Evolutionary conservation across 306 rosid species (phyloP).

Genomic region (Sicyos baderoa): DNA sequence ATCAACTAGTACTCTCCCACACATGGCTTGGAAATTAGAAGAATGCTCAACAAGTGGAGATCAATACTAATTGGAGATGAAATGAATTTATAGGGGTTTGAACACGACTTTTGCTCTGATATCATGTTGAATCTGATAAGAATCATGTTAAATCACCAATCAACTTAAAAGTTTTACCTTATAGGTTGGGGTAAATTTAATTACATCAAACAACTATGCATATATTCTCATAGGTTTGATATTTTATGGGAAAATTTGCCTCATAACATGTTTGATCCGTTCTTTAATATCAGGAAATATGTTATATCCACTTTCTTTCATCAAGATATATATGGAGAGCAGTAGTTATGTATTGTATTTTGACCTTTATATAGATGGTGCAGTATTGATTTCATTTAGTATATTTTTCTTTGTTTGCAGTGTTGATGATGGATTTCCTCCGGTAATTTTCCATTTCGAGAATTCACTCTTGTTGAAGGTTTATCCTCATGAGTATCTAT

Average conservation of each 20-base stretch:
- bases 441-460: slow-evolving; percentile 68
- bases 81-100: too few species aligned
- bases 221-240: not conserved
- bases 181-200: too few species aligned
- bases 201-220: not conserved
- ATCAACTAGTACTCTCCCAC: too few species aligned
- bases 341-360: not conserved
- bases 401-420: slow-evolving; percentile 41
- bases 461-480: slow-evolving; percentile 80
- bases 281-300: not conserved
- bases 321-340: not conserved
- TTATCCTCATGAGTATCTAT: slow-evolving; percentile 87
- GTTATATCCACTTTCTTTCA: too few species aligned
- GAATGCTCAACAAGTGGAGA: too few species aligned
- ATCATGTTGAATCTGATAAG: too few species aligned
- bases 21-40: too few species aligned
- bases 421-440: slow-evolving; percentile 84
- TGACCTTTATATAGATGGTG: slow-evolving; percentile 16
- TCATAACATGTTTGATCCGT: not conserved
- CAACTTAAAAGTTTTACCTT: too few species aligned
- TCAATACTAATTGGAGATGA: too few species aligned
- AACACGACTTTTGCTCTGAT: too few species aligned
- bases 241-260: slow-evolving; percentile 2
- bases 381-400: slow-evolving; percentile 15
- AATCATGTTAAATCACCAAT: too few species aligned